These are phyloP conservation scores for Calonectria multiphialidica DNA, from an alignment of 2,329 filamentous ascomycete genomes.

Conservation along the genomic window DNA sequence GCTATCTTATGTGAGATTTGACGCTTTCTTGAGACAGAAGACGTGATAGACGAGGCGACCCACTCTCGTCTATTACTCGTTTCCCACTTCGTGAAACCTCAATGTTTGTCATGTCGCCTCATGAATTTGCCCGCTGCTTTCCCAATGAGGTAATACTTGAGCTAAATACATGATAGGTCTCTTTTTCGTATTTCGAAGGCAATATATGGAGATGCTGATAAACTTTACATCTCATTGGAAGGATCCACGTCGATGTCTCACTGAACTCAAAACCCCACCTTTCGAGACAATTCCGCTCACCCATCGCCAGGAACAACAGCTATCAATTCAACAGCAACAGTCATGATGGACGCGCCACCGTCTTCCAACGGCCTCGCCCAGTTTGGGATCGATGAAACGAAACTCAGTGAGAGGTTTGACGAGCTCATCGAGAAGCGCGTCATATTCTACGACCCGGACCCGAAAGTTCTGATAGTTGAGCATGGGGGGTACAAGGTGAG, in stretches of 20 bases:
- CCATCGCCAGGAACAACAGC: background rate
- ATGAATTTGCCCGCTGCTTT: background rate
- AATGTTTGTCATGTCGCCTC: background rate
- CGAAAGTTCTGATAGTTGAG: background rate
- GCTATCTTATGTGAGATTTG: background rate
- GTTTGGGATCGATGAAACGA: background rate
- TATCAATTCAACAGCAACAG: background rate
- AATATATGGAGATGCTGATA: background rate
- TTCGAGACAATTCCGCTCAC: background rate
- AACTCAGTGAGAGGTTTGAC: constrained; percentile 12
- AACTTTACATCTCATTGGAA: background rate
- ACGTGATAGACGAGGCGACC: background rate
- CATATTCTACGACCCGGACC: constrained; percentile 29
- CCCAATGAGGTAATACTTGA: background rate
- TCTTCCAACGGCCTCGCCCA: background rate
- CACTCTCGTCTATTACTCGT: background rate
- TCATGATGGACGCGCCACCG: background rate
- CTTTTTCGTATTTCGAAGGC: background rate
- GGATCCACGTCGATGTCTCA: background rate
- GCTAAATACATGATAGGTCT: background rate
- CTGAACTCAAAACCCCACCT: background rate
- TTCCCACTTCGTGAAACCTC: background rate
- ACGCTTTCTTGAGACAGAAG: background rate
- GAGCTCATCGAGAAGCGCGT: constrained; percentile 14
- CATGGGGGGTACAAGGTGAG: constrained; percentile 9